phyloP scores from a whole-genome alignment of 805 yeast species.

The Komagataella populi region DNA sequence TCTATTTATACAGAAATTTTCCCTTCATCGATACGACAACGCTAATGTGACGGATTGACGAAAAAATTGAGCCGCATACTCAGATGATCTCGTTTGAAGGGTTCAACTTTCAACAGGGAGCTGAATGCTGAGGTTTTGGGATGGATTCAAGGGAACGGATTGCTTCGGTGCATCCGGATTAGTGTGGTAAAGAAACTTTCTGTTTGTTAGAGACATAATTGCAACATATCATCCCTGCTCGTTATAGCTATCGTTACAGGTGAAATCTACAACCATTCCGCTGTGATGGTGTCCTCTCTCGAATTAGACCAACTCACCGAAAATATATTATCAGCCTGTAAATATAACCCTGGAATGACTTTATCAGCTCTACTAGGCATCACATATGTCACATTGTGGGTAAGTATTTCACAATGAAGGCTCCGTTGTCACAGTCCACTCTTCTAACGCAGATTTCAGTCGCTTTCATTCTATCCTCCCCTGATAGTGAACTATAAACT shows the following conservation, averaged over 20 bases:
- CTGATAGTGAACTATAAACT: constrained; percentile 23
- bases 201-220: too few species aligned
- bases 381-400: constrained; percentile 3
- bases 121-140: not conserved
- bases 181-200: too few species aligned
- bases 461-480: constrained; percentile 38
- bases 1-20: too few species aligned
- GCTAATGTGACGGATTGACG: not conserved
- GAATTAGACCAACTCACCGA: not conserved
- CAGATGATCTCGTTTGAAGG: not conserved
- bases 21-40: not conserved
- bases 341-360: not conserved
- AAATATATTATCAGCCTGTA: not conserved
- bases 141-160: too few species aligned
- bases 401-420: not conserved
- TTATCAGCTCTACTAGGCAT: constrained; percentile 1
- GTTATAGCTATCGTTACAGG: too few species aligned
- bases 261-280: too few species aligned
- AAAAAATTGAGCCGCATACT: not conserved
- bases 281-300: not conserved
- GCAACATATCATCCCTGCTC: too few species aligned
- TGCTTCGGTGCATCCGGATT: not conserved
- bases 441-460: constrained; percentile 9
- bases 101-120: not conserved
- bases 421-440: not conserved